Conservation (phyloP, 768 basidiomycete genomes). For the Lactifluus hygrophoroides region DNA sequence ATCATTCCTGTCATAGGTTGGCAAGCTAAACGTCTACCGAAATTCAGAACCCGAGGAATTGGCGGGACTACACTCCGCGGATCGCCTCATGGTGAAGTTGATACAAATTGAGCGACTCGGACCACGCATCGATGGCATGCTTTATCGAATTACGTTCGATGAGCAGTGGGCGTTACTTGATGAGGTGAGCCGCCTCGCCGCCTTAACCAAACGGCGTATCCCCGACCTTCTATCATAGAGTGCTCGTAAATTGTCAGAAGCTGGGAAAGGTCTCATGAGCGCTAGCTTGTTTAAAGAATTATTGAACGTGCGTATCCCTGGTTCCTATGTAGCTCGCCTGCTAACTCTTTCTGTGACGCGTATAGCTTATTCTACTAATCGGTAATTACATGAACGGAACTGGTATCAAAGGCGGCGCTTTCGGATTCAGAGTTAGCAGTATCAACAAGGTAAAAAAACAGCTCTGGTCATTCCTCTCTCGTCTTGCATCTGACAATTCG, state of each 20-base stretch:
- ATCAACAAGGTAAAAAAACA: constrained; percentile 90
- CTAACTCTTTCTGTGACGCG: not conserved
- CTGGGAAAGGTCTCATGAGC: constrained; percentile 67
- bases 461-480: no score
- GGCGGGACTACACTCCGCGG: constrained; percentile 82
- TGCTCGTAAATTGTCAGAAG: constrained; percentile 71
- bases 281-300: constrained; percentile 89
- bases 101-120: constrained; percentile 88
- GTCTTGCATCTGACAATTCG: not conserved
- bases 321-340: constrained; percentile 18
- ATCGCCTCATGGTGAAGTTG: constrained; percentile 93
- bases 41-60: constrained; percentile 84
- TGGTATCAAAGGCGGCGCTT: constrained; percentile 92
- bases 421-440: constrained; percentile 93
- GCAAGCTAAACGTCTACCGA: constrained; percentile 84
- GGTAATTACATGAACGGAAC: constrained; percentile 99
- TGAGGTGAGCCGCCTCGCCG: constrained; percentile 47
- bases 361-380: constrained; percentile 80
- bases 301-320: constrained; percentile 50
- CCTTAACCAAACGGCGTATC: not conserved
- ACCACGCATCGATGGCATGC: constrained; percentile 91
- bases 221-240: constrained; percentile 39
- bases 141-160: constrained; percentile 82
- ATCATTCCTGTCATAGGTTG: constrained; percentile 43
- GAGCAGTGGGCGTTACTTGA: constrained; percentile 78